Evolutionary conservation across 1,284 basidiomycete species (phyloP).

Genomic region (Marasmius fiardii): DNA sequence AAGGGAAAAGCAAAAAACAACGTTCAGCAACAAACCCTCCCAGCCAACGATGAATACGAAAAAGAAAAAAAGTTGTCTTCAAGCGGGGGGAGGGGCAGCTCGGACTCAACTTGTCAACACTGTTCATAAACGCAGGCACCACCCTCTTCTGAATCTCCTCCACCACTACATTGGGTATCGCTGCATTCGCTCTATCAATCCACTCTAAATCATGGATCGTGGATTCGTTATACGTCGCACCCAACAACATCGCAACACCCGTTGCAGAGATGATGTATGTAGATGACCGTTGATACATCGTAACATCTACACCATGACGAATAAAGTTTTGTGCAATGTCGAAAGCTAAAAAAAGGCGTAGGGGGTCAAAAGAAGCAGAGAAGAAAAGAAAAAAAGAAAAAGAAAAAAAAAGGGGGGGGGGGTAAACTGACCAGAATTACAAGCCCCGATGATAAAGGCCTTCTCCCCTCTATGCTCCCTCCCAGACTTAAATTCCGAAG

Average conservation of each 20-base stretch:
- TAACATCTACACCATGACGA: conserved; percentile 17
- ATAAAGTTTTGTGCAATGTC: conserved; percentile 19
- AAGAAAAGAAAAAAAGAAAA: neutral
- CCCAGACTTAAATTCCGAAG: conserved; percentile 36
- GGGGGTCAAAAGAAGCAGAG: neutral
- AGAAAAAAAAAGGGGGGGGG: too few species aligned
- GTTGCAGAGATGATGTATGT: conserved; percentile 25
- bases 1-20: neutral
- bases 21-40: conserved; percentile 21
- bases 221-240: conserved; percentile 17
- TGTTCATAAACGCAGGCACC: conserved; percentile 45
- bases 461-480: conserved; percentile 41
- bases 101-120: too few species aligned
- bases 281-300: conserved; percentile 41
- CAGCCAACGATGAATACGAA: too few species aligned
- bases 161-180: conserved; percentile 40
- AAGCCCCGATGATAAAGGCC: conserved; percentile 47
- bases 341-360: conserved; percentile 5
- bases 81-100: too few species aligned
- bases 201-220: conserved; percentile 33
- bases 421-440: conserved; percentile 37
- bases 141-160: conserved; percentile 42
- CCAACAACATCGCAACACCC: neutral
- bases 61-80: too few species aligned
- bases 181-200: conserved; percentile 45